Evolutionary conservation across 169 alveolate species (phyloP).

Genomic region (Cytauxzoon felis): DNA sequence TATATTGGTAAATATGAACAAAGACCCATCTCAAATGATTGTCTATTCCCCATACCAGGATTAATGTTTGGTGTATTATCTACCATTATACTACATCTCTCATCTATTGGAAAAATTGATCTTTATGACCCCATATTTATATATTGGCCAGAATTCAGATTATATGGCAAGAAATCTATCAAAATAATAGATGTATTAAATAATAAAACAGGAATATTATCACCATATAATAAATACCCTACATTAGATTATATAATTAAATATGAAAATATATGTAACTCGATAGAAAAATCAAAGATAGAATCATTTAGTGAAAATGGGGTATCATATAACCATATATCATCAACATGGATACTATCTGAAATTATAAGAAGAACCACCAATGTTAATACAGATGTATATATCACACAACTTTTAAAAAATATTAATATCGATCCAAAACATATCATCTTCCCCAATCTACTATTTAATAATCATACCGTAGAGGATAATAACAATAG

Average conservation of each 20-base stretch:
- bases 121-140: conserved; percentile 49
- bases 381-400: conserved; percentile 34
- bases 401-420: conserved; percentile 19
- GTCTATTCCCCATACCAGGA: conserved; percentile 66
- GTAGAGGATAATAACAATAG: too few relatives aligned
- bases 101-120: conserved; percentile 28
- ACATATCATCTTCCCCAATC: conserved; percentile 40
- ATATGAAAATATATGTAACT: conserved; percentile 19
- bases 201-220: conserved; percentile 43
- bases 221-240: conserved; percentile 30
- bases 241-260: conserved; percentile 17
- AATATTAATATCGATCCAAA: conserved; percentile 15
- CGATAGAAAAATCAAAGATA: conserved; percentile 18
- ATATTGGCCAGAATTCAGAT: conserved; percentile 54
- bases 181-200: conserved; percentile 27
- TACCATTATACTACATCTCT: conserved; percentile 61
- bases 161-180: conserved; percentile 38
- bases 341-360: conserved; percentile 52
- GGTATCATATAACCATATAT: conserved; percentile 24
- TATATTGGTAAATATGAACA: conserved; percentile 60
- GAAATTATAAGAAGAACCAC: conserved; percentile 51
- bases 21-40: conserved; percentile 65
- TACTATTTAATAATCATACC: neutral
- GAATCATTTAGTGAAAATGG: conserved; percentile 4
- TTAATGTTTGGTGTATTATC: conserved; percentile 56